A percentile compares a stretch with the other conserved stretches of the same genome.
phyloP scores from a whole-genome alignment of 345 rosid species.

The Dipteronia dyeriana region DNA sequence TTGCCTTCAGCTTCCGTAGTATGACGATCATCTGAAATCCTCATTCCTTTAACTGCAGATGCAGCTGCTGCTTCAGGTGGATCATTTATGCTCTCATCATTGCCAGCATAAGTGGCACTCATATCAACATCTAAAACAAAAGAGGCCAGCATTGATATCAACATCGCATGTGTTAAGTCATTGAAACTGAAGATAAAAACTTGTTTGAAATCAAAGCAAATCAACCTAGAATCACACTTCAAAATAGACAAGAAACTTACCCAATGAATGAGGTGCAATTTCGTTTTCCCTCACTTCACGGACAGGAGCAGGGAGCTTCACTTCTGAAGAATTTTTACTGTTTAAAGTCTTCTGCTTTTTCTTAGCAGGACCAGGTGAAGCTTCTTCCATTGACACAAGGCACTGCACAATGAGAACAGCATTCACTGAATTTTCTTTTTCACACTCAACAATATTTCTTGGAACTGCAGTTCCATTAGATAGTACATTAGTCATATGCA shows the following conservation, averaged over 20 bases:
- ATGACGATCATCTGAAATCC: constrained; percentile 16
- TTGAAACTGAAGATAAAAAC: not conserved
- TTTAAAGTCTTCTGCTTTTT: constrained; percentile 28
- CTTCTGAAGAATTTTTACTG: constrained; percentile 10
- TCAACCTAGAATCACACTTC: not conserved
- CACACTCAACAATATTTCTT: constrained; percentile 8
- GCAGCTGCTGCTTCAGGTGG: constrained; percentile 13
- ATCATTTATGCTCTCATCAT: constrained; percentile 17
- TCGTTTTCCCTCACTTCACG: constrained; percentile 24
- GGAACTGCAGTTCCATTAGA: constrained; percentile 16
- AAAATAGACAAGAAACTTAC: constrained; percentile 25
- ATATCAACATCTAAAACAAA: constrained; percentile 28
- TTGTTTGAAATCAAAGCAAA: not conserved
- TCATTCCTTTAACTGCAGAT: not conserved
- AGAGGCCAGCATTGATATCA: constrained; percentile 16
- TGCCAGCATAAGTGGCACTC: constrained; percentile 7
- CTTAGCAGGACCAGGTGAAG: constrained; percentile 26
- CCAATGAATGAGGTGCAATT: constrained; percentile 21
- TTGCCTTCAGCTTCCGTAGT: constrained; percentile 11
- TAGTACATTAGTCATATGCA: constrained; percentile 8
- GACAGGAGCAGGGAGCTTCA: constrained; percentile 22
- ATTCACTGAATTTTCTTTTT: constrained; percentile 15
- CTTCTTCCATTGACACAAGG: constrained; percentile 17
- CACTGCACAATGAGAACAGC: constrained; percentile 11
- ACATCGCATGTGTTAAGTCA: constrained; percentile 13